Conservation (phyloP, 306 rosid species). For the Cucumis hystrix region DNA sequence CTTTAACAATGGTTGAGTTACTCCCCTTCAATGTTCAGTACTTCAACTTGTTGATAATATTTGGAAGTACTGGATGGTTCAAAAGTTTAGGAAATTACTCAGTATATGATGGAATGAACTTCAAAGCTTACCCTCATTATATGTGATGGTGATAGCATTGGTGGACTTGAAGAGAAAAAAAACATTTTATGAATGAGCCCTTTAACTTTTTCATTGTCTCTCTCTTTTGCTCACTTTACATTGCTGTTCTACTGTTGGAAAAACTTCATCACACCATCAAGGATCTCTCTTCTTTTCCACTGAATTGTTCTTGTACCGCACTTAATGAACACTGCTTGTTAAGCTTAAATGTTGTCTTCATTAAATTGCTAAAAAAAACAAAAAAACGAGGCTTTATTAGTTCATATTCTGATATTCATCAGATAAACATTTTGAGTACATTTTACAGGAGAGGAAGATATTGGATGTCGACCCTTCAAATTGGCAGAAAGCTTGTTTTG, state of each 20-base stretch:
- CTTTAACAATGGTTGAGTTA: not conserved
- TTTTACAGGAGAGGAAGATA: slow-evolving; percentile 46
- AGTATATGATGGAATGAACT: too few species aligned
- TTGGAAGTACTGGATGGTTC: not conserved
- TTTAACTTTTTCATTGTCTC: not conserved
- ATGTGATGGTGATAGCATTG: not conserved
- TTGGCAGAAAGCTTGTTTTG: slow-evolving; percentile 86
- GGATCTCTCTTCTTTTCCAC: not conserved
- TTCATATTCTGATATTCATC: not conserved
- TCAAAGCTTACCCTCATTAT: not conserved
- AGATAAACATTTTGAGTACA: not conserved
- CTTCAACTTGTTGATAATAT: not conserved
- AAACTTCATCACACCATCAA: not conserved
- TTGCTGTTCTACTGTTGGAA: not conserved
- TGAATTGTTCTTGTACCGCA: not conserved
- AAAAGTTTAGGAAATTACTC: not conserved
- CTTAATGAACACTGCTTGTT: not conserved
- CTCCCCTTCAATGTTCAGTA: not conserved
- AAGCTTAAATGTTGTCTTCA: too few species aligned
- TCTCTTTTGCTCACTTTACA: not conserved
- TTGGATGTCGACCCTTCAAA: slow-evolving; percentile 44
- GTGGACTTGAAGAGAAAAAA: not conserved
- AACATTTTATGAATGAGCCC: not conserved
- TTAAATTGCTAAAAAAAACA: not conserved
- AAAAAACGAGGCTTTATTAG: not conserved